A percentile compares a stretch with the other conserved stretches of the same genome.
phyloP scores from a whole-genome alignment of 345 rosid genomes.

The Dimocarpus longan region DNA sequence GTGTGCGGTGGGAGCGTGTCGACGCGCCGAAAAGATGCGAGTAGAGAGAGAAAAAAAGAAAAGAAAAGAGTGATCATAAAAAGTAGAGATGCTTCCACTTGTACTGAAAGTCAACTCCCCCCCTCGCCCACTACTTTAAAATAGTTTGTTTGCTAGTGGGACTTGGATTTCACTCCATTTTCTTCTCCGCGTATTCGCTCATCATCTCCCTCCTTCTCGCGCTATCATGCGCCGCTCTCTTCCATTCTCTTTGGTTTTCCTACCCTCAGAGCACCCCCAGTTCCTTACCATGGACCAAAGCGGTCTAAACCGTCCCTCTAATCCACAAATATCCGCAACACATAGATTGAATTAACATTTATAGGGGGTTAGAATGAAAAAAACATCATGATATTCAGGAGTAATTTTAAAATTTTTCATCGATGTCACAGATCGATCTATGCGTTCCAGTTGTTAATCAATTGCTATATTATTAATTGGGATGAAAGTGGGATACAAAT shows the following conservation, averaged over 20 bases:
- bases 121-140: slow-evolving; percentile 36
- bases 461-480: no score
- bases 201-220: slow-evolving; percentile 15
- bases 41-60: neutral
- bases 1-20: neutral
- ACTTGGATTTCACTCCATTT: neutral
- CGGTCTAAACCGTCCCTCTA: no score
- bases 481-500: no score
- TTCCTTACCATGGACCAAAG: no score
- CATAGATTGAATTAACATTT: no score
- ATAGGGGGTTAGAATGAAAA: no score
- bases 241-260: neutral
- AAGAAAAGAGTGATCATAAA: neutral
- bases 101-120: slow-evolving; percentile 37
- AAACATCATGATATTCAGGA: no score
- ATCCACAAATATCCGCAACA: no score
- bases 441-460: no score
- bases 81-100: slow-evolving; percentile 10
- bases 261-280: no score
- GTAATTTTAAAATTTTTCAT: no score
- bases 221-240: slow-evolving; percentile 28
- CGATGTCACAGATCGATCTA: no score
- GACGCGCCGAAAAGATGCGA: neutral
- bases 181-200: slow-evolving; percentile 30
- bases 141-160: slow-evolving; percentile 17